Evolutionary conservation across 768 basidiomycete species (phyloP).

Genomic region (Podaxis pistillaris): DNA sequence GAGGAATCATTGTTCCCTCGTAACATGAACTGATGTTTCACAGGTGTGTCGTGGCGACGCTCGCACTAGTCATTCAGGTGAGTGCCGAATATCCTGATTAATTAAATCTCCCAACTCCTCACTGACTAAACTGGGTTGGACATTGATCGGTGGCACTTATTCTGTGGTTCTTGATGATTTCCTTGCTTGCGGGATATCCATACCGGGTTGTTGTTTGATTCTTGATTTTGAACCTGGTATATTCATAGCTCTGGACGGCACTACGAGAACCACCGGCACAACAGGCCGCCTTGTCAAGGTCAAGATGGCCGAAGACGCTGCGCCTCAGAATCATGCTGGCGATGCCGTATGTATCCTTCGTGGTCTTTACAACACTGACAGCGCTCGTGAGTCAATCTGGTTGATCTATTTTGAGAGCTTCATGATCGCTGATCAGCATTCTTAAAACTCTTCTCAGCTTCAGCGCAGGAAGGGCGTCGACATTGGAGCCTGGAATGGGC

Average conservation of each 20-base stretch:
- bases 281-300: conserved; percentile 15
- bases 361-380: conserved; percentile 36
- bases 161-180: conserved; percentile 20
- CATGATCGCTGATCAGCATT: background rate
- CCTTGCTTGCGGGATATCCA: conserved; percentile 4
- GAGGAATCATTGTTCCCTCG: background rate
- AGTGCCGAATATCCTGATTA: background rate
- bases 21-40: background rate
- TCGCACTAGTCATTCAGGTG: conserved; percentile 28
- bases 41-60: conserved; percentile 24
- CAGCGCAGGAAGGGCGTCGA: conserved; percentile 21
- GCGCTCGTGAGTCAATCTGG: conserved; percentile 31
- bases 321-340: conserved; percentile 17
- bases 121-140: background rate
- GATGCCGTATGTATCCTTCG: conserved; percentile 38
- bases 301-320: conserved; percentile 15
- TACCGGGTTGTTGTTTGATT: background rate
- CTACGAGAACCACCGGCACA: conserved; percentile 23
- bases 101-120: background rate
- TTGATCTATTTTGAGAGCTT: background rate
- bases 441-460: conserved; percentile 12
- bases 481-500: conserved; percentile 35
- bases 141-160: conserved; percentile 12
- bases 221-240: background rate
- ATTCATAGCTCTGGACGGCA: conserved; percentile 23